Conservation (phyloP, 1,284 basidiomycete genomes). For the Malassezia yamatoensis region DNA sequence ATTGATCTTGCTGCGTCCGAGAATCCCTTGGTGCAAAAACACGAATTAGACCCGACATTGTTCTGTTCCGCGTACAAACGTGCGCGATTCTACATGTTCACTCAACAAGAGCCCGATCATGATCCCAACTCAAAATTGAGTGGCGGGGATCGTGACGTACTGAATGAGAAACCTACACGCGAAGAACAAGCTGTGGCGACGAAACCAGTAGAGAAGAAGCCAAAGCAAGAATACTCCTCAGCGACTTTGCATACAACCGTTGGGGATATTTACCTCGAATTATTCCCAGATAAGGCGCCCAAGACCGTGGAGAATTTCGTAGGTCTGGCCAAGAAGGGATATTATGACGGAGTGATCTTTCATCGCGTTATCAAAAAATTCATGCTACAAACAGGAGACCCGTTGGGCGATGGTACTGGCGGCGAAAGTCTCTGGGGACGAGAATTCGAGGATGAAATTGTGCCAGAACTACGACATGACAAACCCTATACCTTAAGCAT, state of each 20-base stretch:
- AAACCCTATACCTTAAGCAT: constrained; percentile 93
- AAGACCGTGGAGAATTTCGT: constrained; percentile 97
- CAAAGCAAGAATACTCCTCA: constrained; percentile 5
- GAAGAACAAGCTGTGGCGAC: constrained; percentile 88
- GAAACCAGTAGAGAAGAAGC: constrained; percentile 54
- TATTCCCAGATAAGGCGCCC: constrained; percentile 83
- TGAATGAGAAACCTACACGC: constrained; percentile 93
- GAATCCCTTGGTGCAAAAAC: constrained; percentile 74
- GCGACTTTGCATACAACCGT: constrained; percentile 89
- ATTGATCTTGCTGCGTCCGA: constrained; percentile 89
- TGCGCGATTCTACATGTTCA: constrained; percentile 93
- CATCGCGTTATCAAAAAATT: constrained; percentile 98
- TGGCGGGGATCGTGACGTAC: constrained; percentile 78
- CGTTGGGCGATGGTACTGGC: constrained; percentile 92
- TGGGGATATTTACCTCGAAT: constrained; percentile 74
- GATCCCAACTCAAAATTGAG: constrained; percentile 54
- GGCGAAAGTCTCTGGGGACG: constrained; percentile 81
- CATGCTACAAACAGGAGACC: constrained; percentile 98
- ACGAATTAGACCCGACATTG: constrained; percentile 74
- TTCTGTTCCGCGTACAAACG: constrained; percentile 89
- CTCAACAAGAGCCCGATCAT: constrained; percentile 75
- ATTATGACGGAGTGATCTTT: constrained; percentile 88
- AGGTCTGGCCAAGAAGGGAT: constrained; percentile 78
- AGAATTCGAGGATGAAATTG: constrained; percentile 93
- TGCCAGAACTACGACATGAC: constrained; percentile 70